Conservation (phyloP, 1,284 basidiomycete species). For the Paramarasmius palmivorus region DNA sequence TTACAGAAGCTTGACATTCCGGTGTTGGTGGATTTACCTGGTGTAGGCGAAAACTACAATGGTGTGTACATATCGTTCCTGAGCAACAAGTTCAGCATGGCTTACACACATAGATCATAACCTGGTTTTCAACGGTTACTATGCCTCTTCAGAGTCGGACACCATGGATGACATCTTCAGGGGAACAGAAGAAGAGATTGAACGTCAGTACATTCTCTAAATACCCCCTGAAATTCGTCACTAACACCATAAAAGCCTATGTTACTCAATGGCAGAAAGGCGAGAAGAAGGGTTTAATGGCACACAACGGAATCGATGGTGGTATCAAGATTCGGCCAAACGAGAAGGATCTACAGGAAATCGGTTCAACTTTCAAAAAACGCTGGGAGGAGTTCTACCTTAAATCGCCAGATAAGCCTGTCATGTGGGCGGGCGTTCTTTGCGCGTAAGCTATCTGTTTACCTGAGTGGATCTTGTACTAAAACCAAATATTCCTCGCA, state of each 20-base stretch:
- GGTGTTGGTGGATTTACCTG: constrained; percentile 15
- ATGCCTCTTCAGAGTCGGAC: not conserved
- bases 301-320: constrained; percentile 17
- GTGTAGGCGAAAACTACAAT: constrained; percentile 19
- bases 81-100: not conserved
- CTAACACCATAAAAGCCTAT: not conserved
- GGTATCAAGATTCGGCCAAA: constrained; percentile 19
- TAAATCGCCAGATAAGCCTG: constrained; percentile 15
- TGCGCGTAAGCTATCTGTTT: constrained; percentile 5
- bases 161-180: not conserved
- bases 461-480: not conserved
- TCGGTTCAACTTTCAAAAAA: constrained; percentile 15
- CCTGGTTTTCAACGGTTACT: not conserved
- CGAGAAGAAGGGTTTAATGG: not conserved
- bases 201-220: not conserved
- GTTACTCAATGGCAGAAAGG: not conserved
- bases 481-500: constrained; percentile 6
- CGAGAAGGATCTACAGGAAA: constrained; percentile 8
- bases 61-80: constrained; percentile 1
- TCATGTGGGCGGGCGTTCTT: constrained; percentile 11
- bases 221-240: too few relatives aligned
- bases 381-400: constrained; percentile 15
- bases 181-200: not conserved
- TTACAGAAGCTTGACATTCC: constrained; percentile 40
- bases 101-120: not conserved